Percentiles rank a stretch among this genome's conserved stretches.
These are phyloP conservation scores for Aspergillus pseudonomiae DNA, from an alignment of 2,329 filamentous ascomycete genomes.

Conservation along the genomic window DNA sequence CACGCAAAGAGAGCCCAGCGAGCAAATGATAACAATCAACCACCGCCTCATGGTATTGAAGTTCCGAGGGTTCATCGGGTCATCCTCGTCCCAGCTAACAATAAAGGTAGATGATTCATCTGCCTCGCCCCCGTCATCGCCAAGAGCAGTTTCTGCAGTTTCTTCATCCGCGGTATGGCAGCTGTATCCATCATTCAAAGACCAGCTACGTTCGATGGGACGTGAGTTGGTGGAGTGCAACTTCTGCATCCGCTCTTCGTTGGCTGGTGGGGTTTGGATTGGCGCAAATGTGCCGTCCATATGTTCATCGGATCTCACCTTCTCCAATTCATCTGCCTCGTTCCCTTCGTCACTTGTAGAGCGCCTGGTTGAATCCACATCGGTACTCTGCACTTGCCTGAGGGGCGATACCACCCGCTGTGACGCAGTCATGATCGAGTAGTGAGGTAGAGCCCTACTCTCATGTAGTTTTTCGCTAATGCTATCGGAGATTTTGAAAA, in stretches of 20 bases:
- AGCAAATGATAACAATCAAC: constrained; percentile 76
- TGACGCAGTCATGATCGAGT: constrained; percentile 14
- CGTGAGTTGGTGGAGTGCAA: constrained; percentile 28
- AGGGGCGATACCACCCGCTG: constrained; percentile 9
- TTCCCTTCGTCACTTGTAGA: constrained; percentile 14
- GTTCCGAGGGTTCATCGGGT: constrained; percentile 74
- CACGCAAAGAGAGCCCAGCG: constrained; percentile 77
- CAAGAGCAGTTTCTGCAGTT: constrained; percentile 15
- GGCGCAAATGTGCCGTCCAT: constrained; percentile 24
- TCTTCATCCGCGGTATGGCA: constrained; percentile 29
- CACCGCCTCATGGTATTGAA: constrained; percentile 71
- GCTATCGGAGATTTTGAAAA: not conserved
- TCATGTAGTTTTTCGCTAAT: not conserved
- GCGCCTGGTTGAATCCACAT: constrained; percentile 9
- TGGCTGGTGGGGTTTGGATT: constrained; percentile 21
- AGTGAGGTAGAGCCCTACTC: not conserved
- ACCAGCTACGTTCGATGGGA: constrained; percentile 39
- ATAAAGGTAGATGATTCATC: constrained; percentile 53
- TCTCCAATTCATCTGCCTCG: constrained; percentile 7
- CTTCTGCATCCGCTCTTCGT: constrained; percentile 25
- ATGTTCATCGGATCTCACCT: constrained; percentile 15
- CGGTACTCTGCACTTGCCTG: constrained; percentile 3
- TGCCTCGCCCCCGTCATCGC: constrained; percentile 22
- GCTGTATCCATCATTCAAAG: constrained; percentile 40
- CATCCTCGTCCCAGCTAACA: constrained; percentile 75